A percentile compares a stretch with the other conserved stretches of the same genome.
Evolutionary conservation across 2,329 filamentous ascomycete species (phyloP).

Genomic region (Simplicillium sp.): DNA sequence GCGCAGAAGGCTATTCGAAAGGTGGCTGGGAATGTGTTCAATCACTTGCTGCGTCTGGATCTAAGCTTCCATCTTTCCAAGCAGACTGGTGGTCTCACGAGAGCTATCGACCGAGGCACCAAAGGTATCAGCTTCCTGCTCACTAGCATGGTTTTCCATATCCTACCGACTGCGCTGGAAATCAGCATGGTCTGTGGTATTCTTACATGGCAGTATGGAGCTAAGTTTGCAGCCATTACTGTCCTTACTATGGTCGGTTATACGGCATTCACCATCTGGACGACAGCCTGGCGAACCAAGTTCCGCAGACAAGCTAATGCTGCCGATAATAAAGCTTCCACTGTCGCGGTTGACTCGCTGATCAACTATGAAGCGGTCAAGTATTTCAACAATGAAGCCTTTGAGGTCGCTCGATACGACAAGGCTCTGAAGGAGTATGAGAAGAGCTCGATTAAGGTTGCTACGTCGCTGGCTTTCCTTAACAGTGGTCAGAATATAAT

Average conservation of each 20-base stretch:
- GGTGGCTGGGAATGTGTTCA: constrained; percentile 87
- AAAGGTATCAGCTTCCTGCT: constrained; percentile 97
- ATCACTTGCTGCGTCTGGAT: constrained; percentile 80
- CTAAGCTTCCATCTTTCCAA: constrained; percentile 89
- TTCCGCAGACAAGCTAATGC: constrained; percentile 93
- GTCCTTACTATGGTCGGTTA: constrained; percentile 86
- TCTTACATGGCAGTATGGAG: constrained; percentile 89
- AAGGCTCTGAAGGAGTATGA: constrained; percentile 79
- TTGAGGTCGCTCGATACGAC: constrained; percentile 86
- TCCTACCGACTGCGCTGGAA: constrained; percentile 86
- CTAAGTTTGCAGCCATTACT: constrained; percentile 85
- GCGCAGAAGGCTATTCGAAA: constrained; percentile 91
- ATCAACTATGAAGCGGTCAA: constrained; percentile 99
- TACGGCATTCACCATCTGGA: constrained; percentile 92
- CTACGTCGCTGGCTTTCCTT: constrained; percentile 83
- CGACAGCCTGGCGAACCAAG: constrained; percentile 93
- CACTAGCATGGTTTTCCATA: constrained; percentile 97
- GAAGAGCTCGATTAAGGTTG: constrained; percentile 91
- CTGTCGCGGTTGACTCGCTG: constrained; percentile 88
- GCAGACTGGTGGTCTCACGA: constrained; percentile 87
- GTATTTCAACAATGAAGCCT: constrained; percentile 98
- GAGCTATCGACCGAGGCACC: constrained; percentile 91
- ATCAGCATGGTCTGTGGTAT: constrained; percentile 96
- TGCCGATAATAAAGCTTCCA: constrained; percentile 91
- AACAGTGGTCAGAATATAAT: constrained; percentile 97